Base-by-base conservation (phyloP, 129 eudicot species). In the Silybum marianum region DNA sequence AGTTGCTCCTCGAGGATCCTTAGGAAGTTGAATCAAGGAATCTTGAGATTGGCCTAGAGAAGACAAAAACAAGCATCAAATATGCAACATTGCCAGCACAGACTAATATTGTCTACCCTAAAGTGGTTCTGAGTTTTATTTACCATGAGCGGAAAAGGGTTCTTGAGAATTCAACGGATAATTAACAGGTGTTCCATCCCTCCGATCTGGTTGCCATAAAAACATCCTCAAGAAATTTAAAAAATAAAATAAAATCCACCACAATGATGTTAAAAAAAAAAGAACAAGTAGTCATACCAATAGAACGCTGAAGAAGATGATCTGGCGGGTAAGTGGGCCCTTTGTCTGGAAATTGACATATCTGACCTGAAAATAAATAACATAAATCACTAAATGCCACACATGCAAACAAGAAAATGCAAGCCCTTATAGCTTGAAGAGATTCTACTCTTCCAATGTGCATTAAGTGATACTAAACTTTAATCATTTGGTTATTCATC, bases 31-130 rank as follows among this genome's bases (percentile, higher is more conserved):
- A 70, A 30, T 65, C 28, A 75, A 66, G 73, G 71, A 69, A 72
- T 30, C 81, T 75, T 85, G 89, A 51, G 74, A n/a, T 72, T 70
- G 88, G 21, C 90, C 93, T 87, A 76, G 9, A 54, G 68, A 25
- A 84, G 14, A 81, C 9, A 26, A 78, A 79, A 46, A 82, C 40
- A 86, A 73, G 46, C 65, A 78, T 82, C 69, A 82, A 40, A 86
- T 58, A 78, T 66, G 80, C 54, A 71, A 80, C 62, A 73, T 39
- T 76, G 34, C 79, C 54, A 82, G 46, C 71, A 71, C 34, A 40
- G 19, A 14, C 39, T 9, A 51, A 48, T 62, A 58, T n/a, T 71
- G 19, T 39, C 54, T 66, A 71, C 21, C 36, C 77, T 21, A 38
- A 25, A 65, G 51, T 6, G 78, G 7, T 70, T 24, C 21, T n/a